A percentile compares a stretch with the other conserved stretches of the same genome.
Conservation (phyloP, 306 rosid genomes). For the Ochetophila trinervis region DNA sequence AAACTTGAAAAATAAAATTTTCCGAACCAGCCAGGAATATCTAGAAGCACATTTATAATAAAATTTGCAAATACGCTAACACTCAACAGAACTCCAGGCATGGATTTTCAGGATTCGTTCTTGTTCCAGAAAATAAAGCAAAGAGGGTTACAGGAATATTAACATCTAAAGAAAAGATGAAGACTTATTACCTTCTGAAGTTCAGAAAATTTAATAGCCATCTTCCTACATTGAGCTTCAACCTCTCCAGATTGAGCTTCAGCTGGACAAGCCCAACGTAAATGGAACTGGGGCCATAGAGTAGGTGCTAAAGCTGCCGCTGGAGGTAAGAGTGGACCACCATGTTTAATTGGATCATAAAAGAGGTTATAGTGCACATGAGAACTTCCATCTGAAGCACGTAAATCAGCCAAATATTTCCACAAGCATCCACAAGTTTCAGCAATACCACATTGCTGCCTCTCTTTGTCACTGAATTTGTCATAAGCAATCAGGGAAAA, state of each 20-base stretch:
- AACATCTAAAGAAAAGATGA: neutral
- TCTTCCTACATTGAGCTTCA: conserved; percentile 65
- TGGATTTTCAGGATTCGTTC: neutral
- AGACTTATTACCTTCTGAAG: conserved; percentile 61
- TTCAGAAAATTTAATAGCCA: conserved; percentile 53
- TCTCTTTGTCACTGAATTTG: conserved; percentile 76
- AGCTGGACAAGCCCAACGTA: conserved; percentile 91
- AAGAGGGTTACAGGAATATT: neutral
- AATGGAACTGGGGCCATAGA: conserved; percentile 91
- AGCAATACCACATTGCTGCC: conserved; percentile 60
- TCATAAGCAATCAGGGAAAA: conserved; percentile 27
- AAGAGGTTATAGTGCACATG: conserved; percentile 80
- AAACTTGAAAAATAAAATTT: neutral
- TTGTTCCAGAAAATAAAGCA: neutral
- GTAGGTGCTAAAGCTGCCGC: conserved; percentile 97
- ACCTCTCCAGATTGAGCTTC: conserved; percentile 79
- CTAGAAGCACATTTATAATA: neutral
- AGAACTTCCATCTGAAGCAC: conserved; percentile 57
- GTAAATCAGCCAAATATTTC: conserved; percentile 75
- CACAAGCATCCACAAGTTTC: conserved; percentile 95
- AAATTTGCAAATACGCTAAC: conserved; percentile 2
- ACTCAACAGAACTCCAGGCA: neutral
- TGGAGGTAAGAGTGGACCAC: conserved; percentile 66
- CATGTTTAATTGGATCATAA: conserved; percentile 64
- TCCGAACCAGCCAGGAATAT: neutral